A percentile compares a stretch with the other conserved stretches of the same genome.
Evolutionary conservation across 1,284 basidiomycete species (phyloP).

Genomic region (Rhodotorula sp.): DNA sequence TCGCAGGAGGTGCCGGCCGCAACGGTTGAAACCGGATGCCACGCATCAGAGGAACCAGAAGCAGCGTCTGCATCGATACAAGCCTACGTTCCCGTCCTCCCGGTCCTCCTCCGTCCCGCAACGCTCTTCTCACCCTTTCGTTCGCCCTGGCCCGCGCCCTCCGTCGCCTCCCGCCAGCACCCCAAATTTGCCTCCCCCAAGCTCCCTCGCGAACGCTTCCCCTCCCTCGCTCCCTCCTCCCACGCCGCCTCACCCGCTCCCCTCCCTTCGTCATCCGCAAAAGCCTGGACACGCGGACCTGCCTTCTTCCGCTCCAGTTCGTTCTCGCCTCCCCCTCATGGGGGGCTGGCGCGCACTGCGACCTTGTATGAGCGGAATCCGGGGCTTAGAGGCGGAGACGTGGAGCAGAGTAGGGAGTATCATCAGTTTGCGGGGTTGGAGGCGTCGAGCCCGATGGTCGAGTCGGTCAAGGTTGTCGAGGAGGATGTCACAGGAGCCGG

Average conservation of each 20-base stretch:
- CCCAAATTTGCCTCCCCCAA: constrained; percentile 8
- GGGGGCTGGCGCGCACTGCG: constrained; percentile 7
- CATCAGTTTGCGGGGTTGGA: constrained; percentile 3
- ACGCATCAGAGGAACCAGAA: not conserved
- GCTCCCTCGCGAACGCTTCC: not conserved
- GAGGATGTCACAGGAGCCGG: not conserved
- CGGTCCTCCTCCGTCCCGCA: not conserved
- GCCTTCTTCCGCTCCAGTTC: constrained; percentile 30
- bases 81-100: not conserved
- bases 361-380: constrained; percentile 12
- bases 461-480: not conserved
- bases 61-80: not conserved
- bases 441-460: constrained; percentile 10
- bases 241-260: not conserved
- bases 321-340: constrained; percentile 17
- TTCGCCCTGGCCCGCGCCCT: constrained; percentile 1
- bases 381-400: not conserved
- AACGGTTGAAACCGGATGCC: not conserved
- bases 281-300: constrained; percentile 23
- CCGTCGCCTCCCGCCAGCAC: not conserved
- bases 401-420: constrained; percentile 23
- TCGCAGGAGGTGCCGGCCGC: not conserved
- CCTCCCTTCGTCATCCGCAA: not conserved
- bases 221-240: not conserved
- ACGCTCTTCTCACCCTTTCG: not conserved